A percentile compares a stretch with the other conserved stretches of the same genome.
These are phyloP conservation scores for Aspergillus ibericus DNA, from an alignment of 2,329 filamentous ascomycete genomes.

Conservation along the genomic window DNA sequence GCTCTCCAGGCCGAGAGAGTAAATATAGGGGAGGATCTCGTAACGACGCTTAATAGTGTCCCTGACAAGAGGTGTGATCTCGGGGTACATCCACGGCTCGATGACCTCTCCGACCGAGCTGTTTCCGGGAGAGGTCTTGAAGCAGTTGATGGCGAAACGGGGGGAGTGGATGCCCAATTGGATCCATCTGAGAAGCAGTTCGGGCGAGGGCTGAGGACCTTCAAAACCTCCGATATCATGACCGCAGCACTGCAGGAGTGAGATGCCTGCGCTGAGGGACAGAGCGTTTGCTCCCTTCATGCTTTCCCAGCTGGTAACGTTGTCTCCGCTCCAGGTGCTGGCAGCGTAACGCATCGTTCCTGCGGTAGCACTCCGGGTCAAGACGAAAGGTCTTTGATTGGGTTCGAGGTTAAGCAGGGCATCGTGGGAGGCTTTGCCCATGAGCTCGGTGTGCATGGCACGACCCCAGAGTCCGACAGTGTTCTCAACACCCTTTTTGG, in stretches of 20 bases:
- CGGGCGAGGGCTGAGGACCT: conserved; percentile 67
- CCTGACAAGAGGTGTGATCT: conserved; percentile 63
- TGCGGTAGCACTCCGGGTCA: conserved; percentile 69
- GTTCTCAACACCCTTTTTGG: conserved; percentile 42
- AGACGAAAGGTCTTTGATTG: conserved; percentile 63
- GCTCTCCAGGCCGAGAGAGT: conserved; percentile 63
- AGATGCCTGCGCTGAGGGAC: conserved; percentile 67
- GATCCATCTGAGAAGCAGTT: conserved; percentile 71
- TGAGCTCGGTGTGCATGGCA: conserved; percentile 67
- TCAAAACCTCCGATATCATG: conserved; percentile 77
- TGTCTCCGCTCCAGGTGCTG: conserved; percentile 75
- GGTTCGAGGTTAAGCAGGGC: conserved; percentile 62
- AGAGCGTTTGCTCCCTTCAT: conserved; percentile 72
- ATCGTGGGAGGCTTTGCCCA: conserved; percentile 69
- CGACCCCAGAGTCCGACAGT: conserved; percentile 69
- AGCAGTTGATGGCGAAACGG: conserved; percentile 75
- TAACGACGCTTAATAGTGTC: conserved; percentile 69
- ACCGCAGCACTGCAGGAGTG: conserved; percentile 67
- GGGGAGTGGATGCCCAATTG: conserved; percentile 69
- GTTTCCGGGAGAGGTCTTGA: conserved; percentile 68
- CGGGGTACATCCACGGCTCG: conserved; percentile 75
- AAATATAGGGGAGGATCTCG: conserved; percentile 70
- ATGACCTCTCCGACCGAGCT: conserved; percentile 71
- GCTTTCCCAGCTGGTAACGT: conserved; percentile 70
- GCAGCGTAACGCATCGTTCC: conserved; percentile 69